Base-by-base conservation (phyloP, 805 yeast species). In the Zygosaccharomyces bailii region DNA sequence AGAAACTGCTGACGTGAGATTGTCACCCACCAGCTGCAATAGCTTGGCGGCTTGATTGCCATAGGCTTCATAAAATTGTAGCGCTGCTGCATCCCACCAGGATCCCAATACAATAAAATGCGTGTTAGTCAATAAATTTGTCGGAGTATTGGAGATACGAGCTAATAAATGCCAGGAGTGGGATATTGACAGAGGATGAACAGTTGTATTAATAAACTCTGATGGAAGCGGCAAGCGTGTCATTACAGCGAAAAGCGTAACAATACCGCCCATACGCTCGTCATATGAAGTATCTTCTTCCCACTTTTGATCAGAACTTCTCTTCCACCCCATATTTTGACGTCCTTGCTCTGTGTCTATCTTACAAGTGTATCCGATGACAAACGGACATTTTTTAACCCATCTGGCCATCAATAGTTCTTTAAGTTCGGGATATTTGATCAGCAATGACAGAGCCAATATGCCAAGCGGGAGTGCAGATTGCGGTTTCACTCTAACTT, bases 71-170 rank as follows among this genome's bases (percentile, higher is more conserved):
- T 73, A 42, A 44, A 91, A 77, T 33, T 79, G 71, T 6, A 54
- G 49, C 0, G 86, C 90, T 39, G 84, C 73, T 4, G 89, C 79
- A 52, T 93, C 98, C 96, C 97, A 88, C 97, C 97, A 90, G 25
- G 84, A 78, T 2, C 87, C 82, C 3, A 81, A 73, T 1, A 84
- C 76, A 0, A 80, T 71, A 58, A 73, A 90, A 60, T 90, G 96
- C 1, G 84, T 75, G 51, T 86, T 83, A 0, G 79, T 69, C 9
- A 89, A 57, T 10, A 75, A 60, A 0, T 68, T 67, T 2, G 57
- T 25, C 1, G 79, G 75, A 0, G 74, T 67, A 64, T 93, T 89
- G 34, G 85, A 69, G 40, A 79, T 62, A 34, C 97, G 69, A 0
- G 96, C 82, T n/a, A 84, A 52, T 60, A 87, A 74, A 24, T 55